Percentiles rank a stretch among this genome's conserved stretches.
Evolutionary conservation across 108 stramenopile species (phyloP).

Genomic region (Heterococcus sp.): DNA sequence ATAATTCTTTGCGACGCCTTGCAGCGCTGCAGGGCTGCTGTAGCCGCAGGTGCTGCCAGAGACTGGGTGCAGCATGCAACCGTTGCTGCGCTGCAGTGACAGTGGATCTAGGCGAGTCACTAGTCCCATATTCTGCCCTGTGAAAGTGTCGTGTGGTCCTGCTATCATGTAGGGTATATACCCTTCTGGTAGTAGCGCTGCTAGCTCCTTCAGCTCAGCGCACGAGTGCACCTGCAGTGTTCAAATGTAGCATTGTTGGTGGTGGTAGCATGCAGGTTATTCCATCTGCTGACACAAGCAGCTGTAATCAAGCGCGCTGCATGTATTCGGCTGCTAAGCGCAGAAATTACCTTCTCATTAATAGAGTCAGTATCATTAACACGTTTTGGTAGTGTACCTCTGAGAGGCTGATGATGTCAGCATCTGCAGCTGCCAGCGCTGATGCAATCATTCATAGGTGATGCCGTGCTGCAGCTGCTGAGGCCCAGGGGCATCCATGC

Average conservation of each 20-base stretch:
- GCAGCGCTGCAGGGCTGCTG: not conserved
- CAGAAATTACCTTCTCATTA: not conserved
- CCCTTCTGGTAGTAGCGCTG: not conserved
- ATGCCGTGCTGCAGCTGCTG: not conserved
- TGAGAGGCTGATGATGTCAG: not conserved
- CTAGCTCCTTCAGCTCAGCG: not conserved
- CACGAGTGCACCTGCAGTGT: not conserved
- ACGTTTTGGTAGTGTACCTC: not conserved
- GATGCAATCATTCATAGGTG: not conserved
- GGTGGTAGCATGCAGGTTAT: not conserved
- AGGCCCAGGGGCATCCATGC: not conserved
- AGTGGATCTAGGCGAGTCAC: constrained; percentile 2
- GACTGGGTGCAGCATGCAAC: not conserved
- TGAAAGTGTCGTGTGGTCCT: not conserved
- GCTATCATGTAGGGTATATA: not conserved
- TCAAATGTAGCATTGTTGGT: not conserved
- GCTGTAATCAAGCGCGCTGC: not conserved
- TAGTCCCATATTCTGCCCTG: constrained; percentile 1
- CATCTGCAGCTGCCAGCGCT: not conserved
- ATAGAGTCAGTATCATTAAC: not conserved
- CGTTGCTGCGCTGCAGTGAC: not conserved
- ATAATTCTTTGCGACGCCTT: not conserved
- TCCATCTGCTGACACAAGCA: not conserved
- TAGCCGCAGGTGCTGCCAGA: not conserved
- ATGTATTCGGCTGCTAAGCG: not conserved